phyloP scores from a whole-genome alignment of 2,329 filamentous ascomycete species.

The Colletotrichum endophyticum region DNA sequence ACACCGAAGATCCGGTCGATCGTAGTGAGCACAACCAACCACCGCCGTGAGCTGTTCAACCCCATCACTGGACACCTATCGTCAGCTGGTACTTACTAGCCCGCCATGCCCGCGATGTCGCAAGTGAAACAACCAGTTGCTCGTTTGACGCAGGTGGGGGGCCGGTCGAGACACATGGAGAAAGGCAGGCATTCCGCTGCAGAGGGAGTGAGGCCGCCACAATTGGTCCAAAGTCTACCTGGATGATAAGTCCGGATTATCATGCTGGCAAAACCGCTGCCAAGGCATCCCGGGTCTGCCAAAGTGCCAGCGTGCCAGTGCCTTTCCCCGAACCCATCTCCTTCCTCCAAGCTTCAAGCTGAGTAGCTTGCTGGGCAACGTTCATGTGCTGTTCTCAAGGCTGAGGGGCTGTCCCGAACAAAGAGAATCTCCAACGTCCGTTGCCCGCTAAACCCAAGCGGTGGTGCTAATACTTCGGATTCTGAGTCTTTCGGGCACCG shows the following conservation, averaged over 20 bases:
- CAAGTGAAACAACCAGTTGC: constrained; percentile 9
- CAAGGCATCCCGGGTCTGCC: neutral
- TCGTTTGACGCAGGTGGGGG: constrained; percentile 3
- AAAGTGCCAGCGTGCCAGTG: neutral
- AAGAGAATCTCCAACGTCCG: neutral
- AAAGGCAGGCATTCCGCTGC: neutral
- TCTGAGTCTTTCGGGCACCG: neutral
- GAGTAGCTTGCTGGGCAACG: neutral
- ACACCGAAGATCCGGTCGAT: neutral
- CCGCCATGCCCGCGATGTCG: neutral
- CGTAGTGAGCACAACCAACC: neutral
- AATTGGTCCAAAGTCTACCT: neutral
- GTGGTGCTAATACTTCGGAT: neutral
- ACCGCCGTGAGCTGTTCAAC: neutral
- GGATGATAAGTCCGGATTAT: neutral
- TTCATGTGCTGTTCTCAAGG: neutral
- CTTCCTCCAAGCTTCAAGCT: neutral
- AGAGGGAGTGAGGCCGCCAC: neutral
- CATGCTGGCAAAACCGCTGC: neutral
- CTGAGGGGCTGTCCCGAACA: neutral
- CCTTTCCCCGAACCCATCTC: neutral
- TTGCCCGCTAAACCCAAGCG: neutral
- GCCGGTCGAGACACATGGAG: neutral
- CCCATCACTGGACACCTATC: neutral
- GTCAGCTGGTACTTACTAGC: neutral